Evolutionary conservation across 192 early-diverging fungal species (phyloP).

Genomic region (Gaertneriomyces sp.): DNA sequence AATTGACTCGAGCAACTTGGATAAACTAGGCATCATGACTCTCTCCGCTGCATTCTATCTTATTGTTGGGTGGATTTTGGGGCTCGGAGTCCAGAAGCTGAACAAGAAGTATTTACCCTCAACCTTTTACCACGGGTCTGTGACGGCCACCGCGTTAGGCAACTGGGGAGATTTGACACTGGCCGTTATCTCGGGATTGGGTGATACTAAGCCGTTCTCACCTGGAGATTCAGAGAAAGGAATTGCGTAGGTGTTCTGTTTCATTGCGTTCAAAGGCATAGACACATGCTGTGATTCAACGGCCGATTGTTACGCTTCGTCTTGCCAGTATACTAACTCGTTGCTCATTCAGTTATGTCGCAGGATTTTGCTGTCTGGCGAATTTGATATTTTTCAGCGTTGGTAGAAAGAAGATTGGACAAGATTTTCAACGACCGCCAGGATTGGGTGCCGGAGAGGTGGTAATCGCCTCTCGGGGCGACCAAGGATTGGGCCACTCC

Average conservation of each 20-base stretch:
- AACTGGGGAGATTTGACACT: slow-evolving; percentile 34
- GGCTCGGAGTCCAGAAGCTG: slow-evolving; percentile 5
- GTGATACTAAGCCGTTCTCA: slow-evolving; percentile 25
- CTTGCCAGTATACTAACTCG: background rate
- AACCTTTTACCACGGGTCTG: background rate
- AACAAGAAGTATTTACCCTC: slow-evolving; percentile 2
- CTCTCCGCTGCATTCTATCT: background rate
- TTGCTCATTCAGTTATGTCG: slow-evolving; percentile 28
- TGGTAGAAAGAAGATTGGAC: slow-evolving; percentile 24
- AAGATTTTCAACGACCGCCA: slow-evolving; percentile 15
- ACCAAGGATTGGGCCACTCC: too few relatives aligned
- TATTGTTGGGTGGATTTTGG: slow-evolving; percentile 18
- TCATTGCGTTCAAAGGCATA: background rate
- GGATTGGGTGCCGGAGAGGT: background rate
- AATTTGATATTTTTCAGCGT: slow-evolving; percentile 32
- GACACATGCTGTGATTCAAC: background rate
- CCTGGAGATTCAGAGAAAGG: slow-evolving; percentile 21
- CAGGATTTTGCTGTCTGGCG: slow-evolving; percentile 26
- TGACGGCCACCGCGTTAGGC: slow-evolving; percentile 30
- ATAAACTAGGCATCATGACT: slow-evolving; percentile 14
- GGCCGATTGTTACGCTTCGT: background rate
- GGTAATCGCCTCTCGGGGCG: background rate
- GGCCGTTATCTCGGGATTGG: slow-evolving; percentile 26
- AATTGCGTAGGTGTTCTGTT: slow-evolving; percentile 24
- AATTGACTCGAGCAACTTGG: slow-evolving; percentile 17